Evolutionary conservation across 805 yeast genomes (phyloP), one percentile per base, ranked within the genome.

Genomic region (Pichia deserticola): DNA sequence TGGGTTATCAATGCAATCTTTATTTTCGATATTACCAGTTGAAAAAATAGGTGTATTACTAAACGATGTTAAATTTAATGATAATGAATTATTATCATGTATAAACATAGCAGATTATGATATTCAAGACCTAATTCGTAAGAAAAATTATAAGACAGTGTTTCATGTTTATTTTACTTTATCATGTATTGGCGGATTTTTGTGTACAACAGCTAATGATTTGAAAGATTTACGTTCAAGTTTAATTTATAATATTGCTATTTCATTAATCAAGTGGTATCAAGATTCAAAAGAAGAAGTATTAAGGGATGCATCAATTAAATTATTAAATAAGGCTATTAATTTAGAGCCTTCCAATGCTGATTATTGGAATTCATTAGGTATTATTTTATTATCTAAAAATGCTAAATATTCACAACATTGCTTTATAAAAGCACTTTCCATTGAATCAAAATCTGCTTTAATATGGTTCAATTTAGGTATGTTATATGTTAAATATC

Each of bases 371-470:
- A 72, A 79, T 47, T 83, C 86, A 0, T 71, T 92, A 32, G 99
- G 98, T 12, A 76, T 84, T 50, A 85, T 89, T 0, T 78, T 88
- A 7, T 74, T 82, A 48, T 68, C 79, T 4, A 65, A 72, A 5
- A 85, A 81, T 55, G 82, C 92, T 0, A 75, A 77, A 44, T 85
- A 88, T 7, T 73, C 97, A 0, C 99, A 93, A 66, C 99, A 93
- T 67, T 89, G 97, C 63, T 88, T 86, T 58, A 86, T 93, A 57
- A 84, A 87, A 54, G 90, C 97, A 0, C 68, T 82, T 3, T 74
- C 86, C 0, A 66, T 89, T 38, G 83, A 86, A 44, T 78, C 86
- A 7, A 78, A 79, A 47, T 86, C 86, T 49, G 77, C 84, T 4
- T 68, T 69, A 15, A 76, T 82, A 5, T 93, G 97, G 97, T 75